Percentiles rank a stretch among this genome's conserved stretches.
These are phyloP conservation scores for Arthrobotrys entomopaga DNA, from an alignment of 2,329 filamentous ascomycete genomes.

Conservation along the genomic window DNA sequence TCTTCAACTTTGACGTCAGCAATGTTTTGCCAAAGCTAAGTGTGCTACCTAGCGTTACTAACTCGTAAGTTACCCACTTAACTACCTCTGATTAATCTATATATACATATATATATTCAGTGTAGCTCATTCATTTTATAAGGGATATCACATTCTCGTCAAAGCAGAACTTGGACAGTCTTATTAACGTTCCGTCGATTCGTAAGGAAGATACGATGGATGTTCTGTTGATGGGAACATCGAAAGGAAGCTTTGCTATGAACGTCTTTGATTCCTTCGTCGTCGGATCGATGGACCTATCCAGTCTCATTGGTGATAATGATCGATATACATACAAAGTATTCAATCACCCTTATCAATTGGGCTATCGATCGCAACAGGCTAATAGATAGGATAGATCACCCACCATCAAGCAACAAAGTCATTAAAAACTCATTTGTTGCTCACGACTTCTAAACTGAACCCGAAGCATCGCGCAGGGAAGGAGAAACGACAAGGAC, in stretches of 20 bases:
- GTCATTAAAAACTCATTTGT: constrained; percentile 58
- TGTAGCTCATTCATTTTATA: background rate
- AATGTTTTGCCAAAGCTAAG: constrained; percentile 59
- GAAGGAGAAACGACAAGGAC: constrained; percentile 26
- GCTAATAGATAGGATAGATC: constrained; percentile 41
- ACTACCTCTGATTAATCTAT: background rate
- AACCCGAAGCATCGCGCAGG: constrained; percentile 60
- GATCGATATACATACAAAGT: constrained; percentile 35
- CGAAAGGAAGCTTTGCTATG: constrained; percentile 58
- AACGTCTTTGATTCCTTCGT: constrained; percentile 59
- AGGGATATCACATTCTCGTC: constrained; percentile 59
- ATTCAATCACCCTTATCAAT: constrained; percentile 5
- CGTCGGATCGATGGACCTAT: constrained; percentile 59
- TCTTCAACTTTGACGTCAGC: constrained; percentile 56
- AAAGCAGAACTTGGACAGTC: constrained; percentile 58
- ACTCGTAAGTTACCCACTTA: constrained; percentile 39
- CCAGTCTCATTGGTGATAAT: constrained; percentile 57
- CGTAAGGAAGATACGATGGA: constrained; percentile 59
- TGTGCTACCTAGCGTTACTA: constrained; percentile 56
- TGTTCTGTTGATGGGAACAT: constrained; percentile 58
- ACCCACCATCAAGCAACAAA: constrained; percentile 58
- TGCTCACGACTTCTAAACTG: constrained; percentile 56
- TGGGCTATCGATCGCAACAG: background rate
- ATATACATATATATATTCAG: background rate
- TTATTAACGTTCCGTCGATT: constrained; percentile 58